These are phyloP conservation scores for Pythium aphanidermatum DNA, from an alignment of 352 stramenopile species.

Conservation along the genomic window DNA sequence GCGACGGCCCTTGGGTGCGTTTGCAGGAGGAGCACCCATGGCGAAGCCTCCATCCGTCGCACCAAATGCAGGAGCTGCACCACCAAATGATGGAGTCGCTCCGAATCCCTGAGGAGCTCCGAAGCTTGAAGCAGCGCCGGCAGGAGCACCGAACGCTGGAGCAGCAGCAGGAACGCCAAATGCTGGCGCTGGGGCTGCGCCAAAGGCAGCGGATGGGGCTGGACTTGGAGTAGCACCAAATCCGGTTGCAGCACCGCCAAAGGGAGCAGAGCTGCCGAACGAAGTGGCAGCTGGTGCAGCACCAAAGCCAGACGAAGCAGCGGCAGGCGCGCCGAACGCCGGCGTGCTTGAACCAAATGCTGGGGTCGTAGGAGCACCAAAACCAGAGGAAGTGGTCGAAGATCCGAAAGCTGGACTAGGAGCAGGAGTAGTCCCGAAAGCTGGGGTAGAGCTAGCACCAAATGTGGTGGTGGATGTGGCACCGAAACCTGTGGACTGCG, in stretches of 20 bases:
- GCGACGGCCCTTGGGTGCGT: conserved; percentile 43
- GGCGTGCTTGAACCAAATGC: conserved; percentile 8
- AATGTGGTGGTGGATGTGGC: too few relatives aligned
- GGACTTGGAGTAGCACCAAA: conserved; percentile 3
- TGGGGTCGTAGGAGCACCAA: conserved; percentile 18
- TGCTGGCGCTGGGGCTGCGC: conserved; percentile 11
- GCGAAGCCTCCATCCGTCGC: conserved; percentile 47
- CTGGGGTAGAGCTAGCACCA: conserved; percentile 13
- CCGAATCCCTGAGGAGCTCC: too few relatives aligned
- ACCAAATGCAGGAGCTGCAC: conserved; percentile 26
- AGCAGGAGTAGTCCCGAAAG: conserved; percentile 30
- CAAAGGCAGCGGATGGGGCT: conserved; percentile 12
- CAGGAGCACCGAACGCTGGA: conserved; percentile 11
- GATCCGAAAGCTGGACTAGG: conserved; percentile 15
- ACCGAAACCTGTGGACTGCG: conserved; percentile 31
- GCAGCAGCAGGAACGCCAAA: conserved; percentile 22
- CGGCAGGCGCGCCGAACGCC: not conserved
- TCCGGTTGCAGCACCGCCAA: conserved; percentile 14
- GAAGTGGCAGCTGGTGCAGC: conserved; percentile 3
- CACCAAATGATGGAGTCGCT: too few relatives aligned
- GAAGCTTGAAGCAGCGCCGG: conserved; percentile 6
- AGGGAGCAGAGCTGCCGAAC: conserved; percentile 16
- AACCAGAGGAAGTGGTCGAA: conserved; percentile 10
- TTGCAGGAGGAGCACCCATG: conserved; percentile 46
- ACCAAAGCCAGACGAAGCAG: conserved; percentile 14